Percentiles rank a stretch among this genome's conserved stretches.
Conservation (phyloP, 2,329 filamentous ascomycete species). For the Tothia fuscella region DNA sequence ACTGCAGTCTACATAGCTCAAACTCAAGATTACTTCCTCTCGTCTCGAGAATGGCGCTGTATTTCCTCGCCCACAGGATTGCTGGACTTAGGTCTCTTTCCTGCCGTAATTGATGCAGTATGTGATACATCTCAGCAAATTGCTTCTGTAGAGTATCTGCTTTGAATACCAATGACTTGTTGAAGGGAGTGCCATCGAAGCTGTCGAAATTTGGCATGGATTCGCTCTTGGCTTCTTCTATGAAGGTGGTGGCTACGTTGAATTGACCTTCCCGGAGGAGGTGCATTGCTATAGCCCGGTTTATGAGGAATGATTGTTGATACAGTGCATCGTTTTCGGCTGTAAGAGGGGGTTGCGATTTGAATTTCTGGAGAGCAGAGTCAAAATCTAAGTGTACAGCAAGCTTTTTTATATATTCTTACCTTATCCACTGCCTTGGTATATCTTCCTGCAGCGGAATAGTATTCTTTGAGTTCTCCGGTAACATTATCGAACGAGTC, state of each 20-base stretch:
- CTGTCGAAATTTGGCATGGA: too few species aligned
- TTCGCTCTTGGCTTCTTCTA: constrained; percentile 45
- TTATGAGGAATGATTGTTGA: constrained; percentile 64
- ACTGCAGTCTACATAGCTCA: constrained; percentile 81
- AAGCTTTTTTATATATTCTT: constrained; percentile 9
- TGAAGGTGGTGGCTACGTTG: constrained; percentile 71
- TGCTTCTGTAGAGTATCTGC: constrained; percentile 54
- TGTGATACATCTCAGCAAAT: constrained; percentile 84
- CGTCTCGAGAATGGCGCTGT: constrained; percentile 59
- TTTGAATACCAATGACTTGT: constrained; percentile 8
- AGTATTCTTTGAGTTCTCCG: constrained; percentile 69
- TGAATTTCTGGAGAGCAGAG: constrained; percentile 38
- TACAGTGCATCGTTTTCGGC: constrained; percentile 72
- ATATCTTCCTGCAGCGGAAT: constrained; percentile 72
- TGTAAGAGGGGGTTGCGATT: constrained; percentile 47
- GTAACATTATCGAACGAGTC: constrained; percentile 69
- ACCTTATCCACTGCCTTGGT: constrained; percentile 77
- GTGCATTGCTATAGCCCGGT: constrained; percentile 93
- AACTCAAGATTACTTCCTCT: constrained; percentile 91
- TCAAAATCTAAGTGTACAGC: constrained; percentile 10
- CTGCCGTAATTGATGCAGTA: constrained; percentile 64
- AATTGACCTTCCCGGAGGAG: constrained; percentile 91
- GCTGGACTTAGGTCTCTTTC: constrained; percentile 65
- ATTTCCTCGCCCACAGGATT: constrained; percentile 70
- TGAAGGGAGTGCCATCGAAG: too few species aligned